Conservation (phyloP, 225 moss, liverwort and hornwort species). For the Antitrichia curtipendula region DNA sequence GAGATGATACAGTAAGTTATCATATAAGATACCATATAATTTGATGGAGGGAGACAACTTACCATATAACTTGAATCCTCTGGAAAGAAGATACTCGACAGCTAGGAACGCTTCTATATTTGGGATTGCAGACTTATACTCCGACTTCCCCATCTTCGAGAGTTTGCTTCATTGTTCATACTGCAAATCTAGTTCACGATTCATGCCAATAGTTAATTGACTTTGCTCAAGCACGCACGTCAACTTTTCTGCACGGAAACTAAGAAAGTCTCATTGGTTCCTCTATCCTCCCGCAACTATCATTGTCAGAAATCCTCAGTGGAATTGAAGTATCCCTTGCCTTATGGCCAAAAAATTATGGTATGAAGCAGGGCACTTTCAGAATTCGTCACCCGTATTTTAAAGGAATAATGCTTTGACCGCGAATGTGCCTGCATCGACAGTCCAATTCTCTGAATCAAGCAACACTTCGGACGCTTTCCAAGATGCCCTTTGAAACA, state of each 20-base stretch:
- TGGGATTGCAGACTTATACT: not conserved
- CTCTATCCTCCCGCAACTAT: not conserved
- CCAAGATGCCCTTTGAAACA: not conserved
- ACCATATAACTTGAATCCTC: not conserved
- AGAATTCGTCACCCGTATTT: not conserved
- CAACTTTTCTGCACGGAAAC: not conserved
- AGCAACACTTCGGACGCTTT: not conserved
- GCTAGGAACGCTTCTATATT: not conserved
- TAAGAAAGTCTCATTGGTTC: not conserved
- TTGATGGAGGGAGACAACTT: not conserved
- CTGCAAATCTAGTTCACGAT: not conserved
- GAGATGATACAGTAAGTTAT: not conserved
- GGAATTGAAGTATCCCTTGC: not conserved
- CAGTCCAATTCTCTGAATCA: not conserved
- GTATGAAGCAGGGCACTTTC: not conserved
- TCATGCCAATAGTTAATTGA: not conserved
- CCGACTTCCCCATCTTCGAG: not conserved
- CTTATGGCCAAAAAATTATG: not conserved
- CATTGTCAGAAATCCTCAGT: not conserved
- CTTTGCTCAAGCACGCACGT: not conserved
- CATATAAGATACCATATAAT: not conserved
- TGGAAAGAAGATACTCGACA: not conserved
- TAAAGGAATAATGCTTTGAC: not conserved
- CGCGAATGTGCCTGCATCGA: not conserved
- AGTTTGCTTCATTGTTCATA: not conserved